Base-by-base conservation (phyloP, 129 eudicot species). In the Ambrosia trifida region DNA sequence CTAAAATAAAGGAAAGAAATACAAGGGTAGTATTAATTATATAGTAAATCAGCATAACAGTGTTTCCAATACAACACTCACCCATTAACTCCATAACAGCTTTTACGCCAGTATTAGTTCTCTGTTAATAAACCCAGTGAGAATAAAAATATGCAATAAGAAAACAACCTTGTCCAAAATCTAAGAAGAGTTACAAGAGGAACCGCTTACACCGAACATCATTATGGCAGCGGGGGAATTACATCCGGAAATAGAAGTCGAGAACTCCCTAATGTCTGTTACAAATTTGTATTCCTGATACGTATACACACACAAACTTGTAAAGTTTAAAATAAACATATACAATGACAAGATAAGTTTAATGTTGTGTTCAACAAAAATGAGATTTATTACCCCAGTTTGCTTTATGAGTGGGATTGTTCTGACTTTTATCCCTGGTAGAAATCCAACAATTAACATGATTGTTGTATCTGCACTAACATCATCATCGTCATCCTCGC, bases 401-500 rank as follows among this genome's bases (percentile, higher is more conserved):
- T 57, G 47, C 14, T 58, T 66, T 14, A 70, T 20, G 43, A 94
- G 78, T 19, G 98, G 93, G 58, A 94, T 64, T 35, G 78, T 79
- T 77, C 70, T 63, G 41, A 88, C 85, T 82, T 77, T 90, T 40
- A 94, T 6, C 53, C 99, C 99, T 7, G 99, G 99, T 32, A 90
- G 35, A 80, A 79, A 87, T 62, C 99, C 99, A 80, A 87, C 85
- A 10, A 81, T 84, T 61, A 90, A 72, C 58, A 82, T 52, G 58
- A 94, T 66, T 17, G 92, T 5, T 38, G 9, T 38, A 5, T 5
- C 8, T 4, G 43, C 43, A 38, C 43, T 38, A 5, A 5, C 43
- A 38, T 38, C 43, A 38, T 5, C 43, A 38, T 38, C 90, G 5
- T 84, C 82, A 68, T 81, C 86, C 57, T 74, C 82, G 31, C 63